Evolutionary conservation across 176 grass and related monocot species (phyloP), one percentile per base, ranked within the genome.

Genomic region (Saccharum officinarum): DNA sequence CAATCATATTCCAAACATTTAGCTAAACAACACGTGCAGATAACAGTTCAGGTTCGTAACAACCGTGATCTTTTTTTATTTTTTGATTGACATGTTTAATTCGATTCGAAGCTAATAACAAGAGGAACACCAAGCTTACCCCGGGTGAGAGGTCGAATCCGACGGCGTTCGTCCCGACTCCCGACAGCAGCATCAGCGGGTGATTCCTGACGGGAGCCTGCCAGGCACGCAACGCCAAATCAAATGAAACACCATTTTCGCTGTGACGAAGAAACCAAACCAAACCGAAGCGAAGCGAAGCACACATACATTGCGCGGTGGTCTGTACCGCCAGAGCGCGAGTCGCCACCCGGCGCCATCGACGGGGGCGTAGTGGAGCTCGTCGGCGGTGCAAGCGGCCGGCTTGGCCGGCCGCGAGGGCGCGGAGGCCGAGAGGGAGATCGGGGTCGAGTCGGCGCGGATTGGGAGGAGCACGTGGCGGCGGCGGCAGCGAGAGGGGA

Each of bases 61-160:
- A 10, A 47, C 52, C 18, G 33, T 46, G 25, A 36, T 62, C 57
- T 26, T 59, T n/a, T 18, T 54, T 22, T 55, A 3, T 59, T 60
- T 26, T 61, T 61, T 61, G 33, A 33, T 33, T 11, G 17, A 2
- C 18, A 75, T 0, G 45, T 23, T 74, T n/a, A 61, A 44, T 81
- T 67, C 44, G 33, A 67, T 81, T 66, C 67, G 34, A 75, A 72
- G 36, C 5, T 65, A 65, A 82, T 17, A 76, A 8, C 22, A 41
- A 26, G 15, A 47, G 34, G 71, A 37, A 76, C 41, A 22, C 14
- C 26, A 38, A 83, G 1, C 89, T 97, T 49, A 97, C 94, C 87
- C 87, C 89, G 4, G 92, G 94, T 7, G 94, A 97, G 52, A 97
- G 94, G 82, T 97, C 89, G 84, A 94, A 97, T 59, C 94, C 94